Conservation (phyloP, 1,284 basidiomycete genomes). For the Cryptococcus sp. region DNA sequence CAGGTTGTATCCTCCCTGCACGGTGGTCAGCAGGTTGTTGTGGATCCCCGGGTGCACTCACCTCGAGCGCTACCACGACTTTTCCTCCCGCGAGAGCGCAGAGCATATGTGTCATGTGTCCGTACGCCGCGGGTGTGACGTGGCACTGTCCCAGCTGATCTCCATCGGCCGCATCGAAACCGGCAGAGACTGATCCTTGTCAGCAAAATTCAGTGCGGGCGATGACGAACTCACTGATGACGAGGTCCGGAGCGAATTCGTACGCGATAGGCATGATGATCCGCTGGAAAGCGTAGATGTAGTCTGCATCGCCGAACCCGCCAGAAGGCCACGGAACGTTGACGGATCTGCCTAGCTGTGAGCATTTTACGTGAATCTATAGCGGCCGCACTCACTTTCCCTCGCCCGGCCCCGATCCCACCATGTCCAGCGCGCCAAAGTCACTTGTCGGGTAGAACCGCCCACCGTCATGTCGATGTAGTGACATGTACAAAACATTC, state of each 20-base stretch:
- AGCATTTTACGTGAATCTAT: background rate
- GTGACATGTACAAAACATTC: conserved; percentile 88
- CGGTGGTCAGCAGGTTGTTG: conserved; percentile 7
- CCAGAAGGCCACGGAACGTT: conserved; percentile 92
- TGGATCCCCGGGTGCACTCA: conserved; percentile 43
- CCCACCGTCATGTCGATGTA: conserved; percentile 92
- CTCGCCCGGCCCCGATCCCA: conserved; percentile 77
- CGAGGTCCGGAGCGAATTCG: conserved; percentile 93
- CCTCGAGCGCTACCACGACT: conserved; percentile 91
- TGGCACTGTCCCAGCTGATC: conserved; percentile 88
- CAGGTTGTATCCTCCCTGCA: conserved; percentile 92
- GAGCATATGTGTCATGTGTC: conserved; percentile 98
- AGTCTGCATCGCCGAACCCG: conserved; percentile 94
- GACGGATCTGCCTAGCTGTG: conserved; percentile 65
- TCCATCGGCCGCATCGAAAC: conserved; percentile 93
- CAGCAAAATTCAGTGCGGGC: conserved; percentile 2
- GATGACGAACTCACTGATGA: conserved; percentile 71
- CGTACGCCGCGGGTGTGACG: conserved; percentile 91
- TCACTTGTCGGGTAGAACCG: conserved; percentile 89
- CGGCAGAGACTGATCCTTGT: conserved; percentile 76
- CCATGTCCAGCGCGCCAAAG: conserved; percentile 82
- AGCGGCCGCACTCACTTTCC: conserved; percentile 68
- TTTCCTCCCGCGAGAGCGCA: conserved; percentile 84
- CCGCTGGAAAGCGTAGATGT: conserved; percentile 93
- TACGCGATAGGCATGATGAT: conserved; percentile 96